Evolutionary conservation across 768 basidiomycete species (phyloP).

Genomic region (Auricularia cornea): DNA sequence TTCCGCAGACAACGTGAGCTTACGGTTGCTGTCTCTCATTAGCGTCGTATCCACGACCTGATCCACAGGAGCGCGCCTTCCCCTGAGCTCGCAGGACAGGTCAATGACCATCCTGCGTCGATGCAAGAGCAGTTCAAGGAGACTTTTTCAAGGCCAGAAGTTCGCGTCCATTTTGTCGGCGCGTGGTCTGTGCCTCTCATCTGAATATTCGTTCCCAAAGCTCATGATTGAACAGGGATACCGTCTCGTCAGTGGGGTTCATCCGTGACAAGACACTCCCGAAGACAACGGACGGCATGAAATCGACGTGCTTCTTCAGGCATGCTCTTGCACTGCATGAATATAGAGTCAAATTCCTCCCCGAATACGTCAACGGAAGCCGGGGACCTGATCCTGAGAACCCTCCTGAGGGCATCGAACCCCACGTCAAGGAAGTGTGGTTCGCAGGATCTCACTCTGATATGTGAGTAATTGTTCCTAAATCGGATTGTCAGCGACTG

Average conservation of each 20-base stretch:
- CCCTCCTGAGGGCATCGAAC: constrained; percentile 10
- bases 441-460: constrained; percentile 34
- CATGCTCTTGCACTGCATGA: constrained; percentile 43
- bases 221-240: too few species aligned
- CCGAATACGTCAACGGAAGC: constrained; percentile 30
- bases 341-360: constrained; percentile 38
- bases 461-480: constrained; percentile 21
- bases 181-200: too few species aligned
- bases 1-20: too few species aligned
- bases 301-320: constrained; percentile 34
- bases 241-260: constrained; percentile 33
- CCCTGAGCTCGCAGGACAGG: too few species aligned
- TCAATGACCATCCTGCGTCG: too few species aligned
- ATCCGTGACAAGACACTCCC: constrained; percentile 25
- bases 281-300: constrained; percentile 17
- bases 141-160: too few species aligned
- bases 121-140: too few species aligned
- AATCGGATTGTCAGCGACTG: not conserved
- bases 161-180: too few species aligned
- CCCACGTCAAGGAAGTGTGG: constrained; percentile 34
- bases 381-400: constrained; percentile 7
- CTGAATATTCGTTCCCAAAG: too few species aligned
- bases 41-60: too few species aligned
- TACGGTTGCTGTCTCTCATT: too few species aligned
- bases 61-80: too few species aligned